phyloP scores from a whole-genome alignment of 2,329 filamentous ascomycete genomes.

The Diaporthe aspalathi region DNA sequence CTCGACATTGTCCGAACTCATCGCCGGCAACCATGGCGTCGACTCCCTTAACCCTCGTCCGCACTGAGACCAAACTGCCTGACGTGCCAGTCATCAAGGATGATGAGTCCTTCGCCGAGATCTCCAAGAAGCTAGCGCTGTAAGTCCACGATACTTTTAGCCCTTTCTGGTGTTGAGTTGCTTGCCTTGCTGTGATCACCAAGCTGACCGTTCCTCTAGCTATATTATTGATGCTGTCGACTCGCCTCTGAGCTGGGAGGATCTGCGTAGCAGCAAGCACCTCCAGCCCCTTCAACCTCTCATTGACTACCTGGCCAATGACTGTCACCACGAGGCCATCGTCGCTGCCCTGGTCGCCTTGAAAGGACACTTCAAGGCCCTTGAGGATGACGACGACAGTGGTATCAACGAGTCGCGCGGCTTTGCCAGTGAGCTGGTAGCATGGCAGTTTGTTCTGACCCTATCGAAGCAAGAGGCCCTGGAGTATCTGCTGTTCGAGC shows the following conservation, averaged over 20 bases:
- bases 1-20: conserved; percentile 20
- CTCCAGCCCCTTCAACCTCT: conserved; percentile 32
- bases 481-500: conserved; percentile 33
- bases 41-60: neutral
- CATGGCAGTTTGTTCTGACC: conserved; percentile 34
- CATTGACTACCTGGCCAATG: conserved; percentile 32
- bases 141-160: neutral
- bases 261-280: conserved; percentile 34
- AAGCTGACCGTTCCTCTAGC: conserved; percentile 4
- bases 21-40: conserved; percentile 17
- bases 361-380: conserved; percentile 34
- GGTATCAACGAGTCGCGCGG: conserved; percentile 34
- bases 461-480: conserved; percentile 34
- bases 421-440: conserved; percentile 33
- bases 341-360: conserved; percentile 30
- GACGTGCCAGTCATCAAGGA: conserved; percentile 27
- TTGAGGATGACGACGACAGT: conserved; percentile 31
- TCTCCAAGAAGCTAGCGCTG: conserved; percentile 35
- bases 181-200: neutral
- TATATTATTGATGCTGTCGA: conserved; percentile 35
- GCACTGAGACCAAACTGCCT: neutral
- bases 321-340: conserved; percentile 32
- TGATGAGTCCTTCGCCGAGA: conserved; percentile 30
- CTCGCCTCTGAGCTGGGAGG: conserved; percentile 31
- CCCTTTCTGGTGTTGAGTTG: neutral